Conservation (phyloP, 73 alveolate species). For the Halteria grandinella region DNA sequence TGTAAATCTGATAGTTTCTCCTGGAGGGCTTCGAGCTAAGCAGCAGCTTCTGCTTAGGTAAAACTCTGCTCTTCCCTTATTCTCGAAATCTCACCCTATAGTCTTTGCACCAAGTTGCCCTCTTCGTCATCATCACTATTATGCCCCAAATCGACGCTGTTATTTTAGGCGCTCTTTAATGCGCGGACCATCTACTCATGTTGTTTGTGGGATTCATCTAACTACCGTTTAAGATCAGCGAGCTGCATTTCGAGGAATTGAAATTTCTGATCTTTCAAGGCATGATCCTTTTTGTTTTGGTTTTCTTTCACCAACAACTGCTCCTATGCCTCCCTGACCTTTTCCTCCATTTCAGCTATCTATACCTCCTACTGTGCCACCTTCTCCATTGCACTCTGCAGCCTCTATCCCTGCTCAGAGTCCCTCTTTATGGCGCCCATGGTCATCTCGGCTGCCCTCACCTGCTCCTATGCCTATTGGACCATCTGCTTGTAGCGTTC, state of each 20-base stretch:
- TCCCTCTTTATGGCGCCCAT: constrained; percentile 20
- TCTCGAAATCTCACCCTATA: constrained; percentile 28
- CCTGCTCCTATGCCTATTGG: neutral
- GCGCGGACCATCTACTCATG: constrained; percentile 71
- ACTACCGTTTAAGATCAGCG: constrained; percentile 17
- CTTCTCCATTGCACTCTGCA: neutral
- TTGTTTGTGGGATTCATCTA: constrained; percentile 61
- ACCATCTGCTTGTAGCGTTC: neutral
- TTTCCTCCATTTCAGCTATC: neutral
- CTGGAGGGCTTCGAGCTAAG: no score
- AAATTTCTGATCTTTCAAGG: constrained; percentile 48
- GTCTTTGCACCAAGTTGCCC: neutral
- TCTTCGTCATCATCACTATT: constrained; percentile 45
- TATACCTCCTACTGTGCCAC: constrained; percentile 1
- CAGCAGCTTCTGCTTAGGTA: constrained; percentile 19
- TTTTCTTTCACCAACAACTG: constrained; percentile 25
- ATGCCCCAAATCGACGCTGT: constrained; percentile 34
- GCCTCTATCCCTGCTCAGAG: neutral
- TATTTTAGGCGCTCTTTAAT: constrained; percentile 25
- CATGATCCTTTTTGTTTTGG: constrained; percentile 53
- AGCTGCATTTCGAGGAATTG: constrained; percentile 64
- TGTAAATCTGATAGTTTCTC: no score
- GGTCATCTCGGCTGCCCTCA: constrained; percentile 14
- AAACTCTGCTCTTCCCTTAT: constrained; percentile 48
- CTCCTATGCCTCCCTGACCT: constrained; percentile 21